A percentile compares a stretch with the other conserved stretches of the same genome.
Evolutionary conservation across 208 protist genomes (phyloP).

Genomic region (Leishmania lainsoni): DNA sequence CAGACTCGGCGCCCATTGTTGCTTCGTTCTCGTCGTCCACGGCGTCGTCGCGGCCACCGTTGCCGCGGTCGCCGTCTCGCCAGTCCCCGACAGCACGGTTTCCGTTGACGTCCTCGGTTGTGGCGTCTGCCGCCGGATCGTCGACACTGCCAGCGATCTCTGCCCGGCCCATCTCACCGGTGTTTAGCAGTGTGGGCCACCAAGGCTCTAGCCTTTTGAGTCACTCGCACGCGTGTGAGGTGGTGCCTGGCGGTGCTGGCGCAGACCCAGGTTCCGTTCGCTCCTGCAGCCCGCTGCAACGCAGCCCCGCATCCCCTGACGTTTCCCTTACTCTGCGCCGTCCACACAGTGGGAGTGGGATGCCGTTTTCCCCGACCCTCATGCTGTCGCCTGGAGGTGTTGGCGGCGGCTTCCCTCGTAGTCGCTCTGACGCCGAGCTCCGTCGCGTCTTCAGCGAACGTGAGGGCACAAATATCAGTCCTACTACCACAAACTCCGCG

Average conservation of each 20-base stretch:
- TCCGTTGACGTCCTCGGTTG: not conserved
- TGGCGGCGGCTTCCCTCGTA: conserved; percentile 5
- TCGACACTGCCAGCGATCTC: not conserved
- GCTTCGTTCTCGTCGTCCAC: not conserved
- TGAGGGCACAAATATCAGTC: not conserved
- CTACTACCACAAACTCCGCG: not conserved
- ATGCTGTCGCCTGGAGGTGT: not conserved
- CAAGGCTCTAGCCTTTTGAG: conserved; percentile 8
- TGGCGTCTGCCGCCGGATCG: not conserved
- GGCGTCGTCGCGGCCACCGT: not conserved
- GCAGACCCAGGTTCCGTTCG: not conserved
- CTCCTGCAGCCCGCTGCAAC: conserved; percentile 11
- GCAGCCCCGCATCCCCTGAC: conserved; percentile 1
- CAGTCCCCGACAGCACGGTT: not conserved
- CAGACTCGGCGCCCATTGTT: not conserved
- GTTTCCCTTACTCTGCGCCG: not conserved
- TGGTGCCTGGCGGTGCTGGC: not conserved
- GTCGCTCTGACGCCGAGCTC: conserved; percentile 31
- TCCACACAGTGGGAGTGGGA: not conserved
- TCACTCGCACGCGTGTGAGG: conserved; percentile 13
- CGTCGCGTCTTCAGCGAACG: conserved; percentile 24
- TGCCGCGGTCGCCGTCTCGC: conserved; percentile 10
- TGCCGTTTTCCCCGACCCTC: not conserved
- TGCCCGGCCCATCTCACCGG: not conserved
- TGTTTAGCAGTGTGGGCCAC: not conserved